Conservation (phyloP, 257 asterid genomes). For the Solanum chiquidenum region DNA sequence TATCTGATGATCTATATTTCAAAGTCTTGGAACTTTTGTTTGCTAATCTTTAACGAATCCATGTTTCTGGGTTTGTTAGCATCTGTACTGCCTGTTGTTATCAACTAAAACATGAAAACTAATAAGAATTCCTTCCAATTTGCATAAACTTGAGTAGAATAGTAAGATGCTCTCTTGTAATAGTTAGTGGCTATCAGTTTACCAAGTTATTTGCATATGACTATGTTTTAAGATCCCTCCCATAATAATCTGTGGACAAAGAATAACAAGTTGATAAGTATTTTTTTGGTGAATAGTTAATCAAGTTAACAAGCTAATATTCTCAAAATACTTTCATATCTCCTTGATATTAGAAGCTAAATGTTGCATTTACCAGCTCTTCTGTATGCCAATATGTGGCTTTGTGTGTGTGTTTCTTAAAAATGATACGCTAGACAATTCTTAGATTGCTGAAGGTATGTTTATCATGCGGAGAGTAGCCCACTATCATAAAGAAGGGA, state of each 20-base stretch:
- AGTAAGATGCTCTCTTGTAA: not conserved
- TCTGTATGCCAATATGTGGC: not conserved
- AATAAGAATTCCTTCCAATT: not conserved
- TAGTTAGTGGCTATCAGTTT: not conserved
- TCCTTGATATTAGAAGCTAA: not conserved
- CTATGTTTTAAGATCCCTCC: not conserved
- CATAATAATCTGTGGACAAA: not conserved
- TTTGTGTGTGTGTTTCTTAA: not conserved
- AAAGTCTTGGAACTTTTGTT: not conserved
- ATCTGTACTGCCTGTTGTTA: not conserved
- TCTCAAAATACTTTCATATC: not conserved
- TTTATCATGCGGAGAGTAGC: not conserved
- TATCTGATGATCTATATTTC: not conserved
- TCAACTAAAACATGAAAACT: not conserved
- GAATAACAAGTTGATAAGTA: not conserved
- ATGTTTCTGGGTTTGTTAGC: not conserved
- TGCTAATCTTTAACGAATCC: not conserved
- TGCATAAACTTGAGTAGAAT: not conserved
- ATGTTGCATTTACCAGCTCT: not conserved
- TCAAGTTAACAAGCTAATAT: not conserved
- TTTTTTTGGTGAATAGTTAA: not conserved
- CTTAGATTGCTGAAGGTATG: not conserved
- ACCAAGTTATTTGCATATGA: not conserved
- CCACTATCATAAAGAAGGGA: not conserved
- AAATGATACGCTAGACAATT: not conserved